Evolutionary conservation across 345 rosid species (phyloP).

Genomic region (Triadica sebifera): DNA sequence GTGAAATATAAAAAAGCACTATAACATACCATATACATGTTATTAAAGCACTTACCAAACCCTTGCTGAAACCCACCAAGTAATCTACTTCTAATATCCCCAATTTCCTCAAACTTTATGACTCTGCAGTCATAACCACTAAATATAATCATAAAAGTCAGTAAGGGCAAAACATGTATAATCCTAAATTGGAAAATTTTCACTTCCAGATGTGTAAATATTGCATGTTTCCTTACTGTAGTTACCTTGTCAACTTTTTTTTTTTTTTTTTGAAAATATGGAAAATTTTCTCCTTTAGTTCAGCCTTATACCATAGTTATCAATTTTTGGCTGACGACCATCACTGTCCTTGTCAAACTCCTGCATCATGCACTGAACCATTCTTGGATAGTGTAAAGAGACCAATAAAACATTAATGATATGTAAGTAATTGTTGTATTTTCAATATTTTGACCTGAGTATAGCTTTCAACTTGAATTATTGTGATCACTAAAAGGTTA

Average conservation of each 20-base stretch:
- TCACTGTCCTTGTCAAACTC: too few relatives aligned
- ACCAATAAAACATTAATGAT: too few relatives aligned
- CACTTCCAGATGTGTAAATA: not conserved
- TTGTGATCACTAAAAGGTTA: too few relatives aligned
- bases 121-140: constrained; percentile 33
- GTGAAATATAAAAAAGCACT: not conserved
- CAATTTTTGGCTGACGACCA: too few relatives aligned
- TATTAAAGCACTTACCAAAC: constrained; percentile 39
- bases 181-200: not conserved
- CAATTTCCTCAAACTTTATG: constrained; percentile 60
- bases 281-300: constrained; percentile 30
- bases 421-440: too few relatives aligned
- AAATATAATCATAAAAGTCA: not conserved
- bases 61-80: constrained; percentile 56
- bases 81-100: constrained; percentile 36
- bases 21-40: not conserved
- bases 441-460: too few relatives aligned
- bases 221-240: not conserved
- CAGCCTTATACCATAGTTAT: constrained; percentile 19
- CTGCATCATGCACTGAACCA: too few relatives aligned
- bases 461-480: too few relatives aligned
- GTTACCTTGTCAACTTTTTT: constrained; percentile 53
- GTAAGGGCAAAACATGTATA: not conserved
- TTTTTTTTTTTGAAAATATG: too few relatives aligned
- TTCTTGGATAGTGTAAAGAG: too few relatives aligned